Evolutionary conservation across 2,329 filamentous ascomycete genomes (phyloP).

Genomic region (Paraconiothyrium sp.): DNA sequence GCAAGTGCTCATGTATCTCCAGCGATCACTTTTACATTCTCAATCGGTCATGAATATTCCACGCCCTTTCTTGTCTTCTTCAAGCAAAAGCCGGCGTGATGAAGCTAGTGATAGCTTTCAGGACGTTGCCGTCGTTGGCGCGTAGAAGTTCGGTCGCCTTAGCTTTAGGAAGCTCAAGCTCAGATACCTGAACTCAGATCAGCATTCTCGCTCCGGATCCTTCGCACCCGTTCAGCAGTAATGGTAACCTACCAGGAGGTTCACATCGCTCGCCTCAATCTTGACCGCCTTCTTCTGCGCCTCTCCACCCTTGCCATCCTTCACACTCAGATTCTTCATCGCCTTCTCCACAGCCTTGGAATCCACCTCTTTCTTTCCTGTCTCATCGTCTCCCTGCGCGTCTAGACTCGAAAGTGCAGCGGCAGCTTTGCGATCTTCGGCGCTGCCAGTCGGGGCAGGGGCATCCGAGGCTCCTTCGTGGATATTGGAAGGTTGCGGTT

Average conservation of each 20-base stretch:
- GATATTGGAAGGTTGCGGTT: constrained; percentile 66
- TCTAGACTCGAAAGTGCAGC: constrained; percentile 78
- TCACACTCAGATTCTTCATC: constrained; percentile 68
- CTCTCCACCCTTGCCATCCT: constrained; percentile 52
- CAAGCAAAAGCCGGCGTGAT: constrained; percentile 43
- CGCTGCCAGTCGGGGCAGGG: constrained; percentile 61
- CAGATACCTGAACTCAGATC: constrained; percentile 59
- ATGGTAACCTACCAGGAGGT: constrained; percentile 67
- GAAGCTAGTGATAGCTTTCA: constrained; percentile 73
- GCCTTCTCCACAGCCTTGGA: constrained; percentile 75
- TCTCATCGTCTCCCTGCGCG: constrained; percentile 58
- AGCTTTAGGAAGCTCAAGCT: constrained; percentile 75
- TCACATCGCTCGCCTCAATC: constrained; percentile 76
- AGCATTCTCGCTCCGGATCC: constrained; percentile 4
- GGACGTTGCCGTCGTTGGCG: constrained; percentile 73
- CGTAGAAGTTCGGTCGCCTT: constrained; percentile 80
- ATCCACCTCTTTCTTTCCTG: constrained; percentile 69
- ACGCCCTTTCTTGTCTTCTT: background rate
- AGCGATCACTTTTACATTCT: background rate
- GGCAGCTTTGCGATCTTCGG: constrained; percentile 80
- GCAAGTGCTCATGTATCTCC: background rate
- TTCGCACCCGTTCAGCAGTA: background rate
- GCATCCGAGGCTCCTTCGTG: constrained; percentile 67
- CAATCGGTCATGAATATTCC: background rate
- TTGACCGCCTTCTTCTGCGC: constrained; percentile 68